Percentiles rank a stretch among this genome's conserved stretches.
Evolutionary conservation across 2,329 filamentous ascomycete species (phyloP).

Genomic region (Diaporthe citri): DNA sequence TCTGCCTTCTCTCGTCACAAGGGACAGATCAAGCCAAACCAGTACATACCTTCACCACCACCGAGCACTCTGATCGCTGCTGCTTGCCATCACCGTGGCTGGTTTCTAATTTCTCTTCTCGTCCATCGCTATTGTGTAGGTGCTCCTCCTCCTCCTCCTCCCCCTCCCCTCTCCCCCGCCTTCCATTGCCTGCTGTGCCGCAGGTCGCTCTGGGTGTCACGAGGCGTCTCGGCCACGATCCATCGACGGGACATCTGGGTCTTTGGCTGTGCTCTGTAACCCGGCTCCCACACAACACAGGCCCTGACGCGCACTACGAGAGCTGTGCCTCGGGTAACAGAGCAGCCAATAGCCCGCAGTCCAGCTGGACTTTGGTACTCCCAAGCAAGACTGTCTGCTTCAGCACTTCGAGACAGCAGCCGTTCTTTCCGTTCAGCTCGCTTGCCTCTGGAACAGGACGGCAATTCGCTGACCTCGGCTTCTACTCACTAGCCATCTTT

Average conservation of each 20-base stretch:
- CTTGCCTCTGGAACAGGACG: slow-evolving; percentile 25
- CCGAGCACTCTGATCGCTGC: background rate
- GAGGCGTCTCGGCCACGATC: slow-evolving; percentile 5
- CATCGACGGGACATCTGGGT: slow-evolving; percentile 7
- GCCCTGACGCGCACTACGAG: slow-evolving; percentile 19
- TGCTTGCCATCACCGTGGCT: slow-evolving; percentile 1
- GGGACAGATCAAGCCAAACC: slow-evolving; percentile 8
- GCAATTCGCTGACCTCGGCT: slow-evolving; percentile 25
- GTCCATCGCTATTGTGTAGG: slow-evolving; percentile 40
- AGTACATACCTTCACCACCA: slow-evolving; percentile 6
- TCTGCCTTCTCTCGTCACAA: background rate
- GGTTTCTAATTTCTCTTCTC: slow-evolving; percentile 35
- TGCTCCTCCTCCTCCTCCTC: slow-evolving; percentile 3
- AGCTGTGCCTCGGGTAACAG: background rate
- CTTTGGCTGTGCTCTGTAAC: slow-evolving; percentile 17
- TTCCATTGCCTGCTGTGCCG: background rate
- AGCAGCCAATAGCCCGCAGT: slow-evolving; percentile 28
- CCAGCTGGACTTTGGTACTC: slow-evolving; percentile 29
- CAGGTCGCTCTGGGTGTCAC: slow-evolving; percentile 23
- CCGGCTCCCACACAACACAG: slow-evolving; percentile 1
- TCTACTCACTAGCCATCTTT: slow-evolving; percentile 38
- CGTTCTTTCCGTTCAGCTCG: slow-evolving; percentile 28
- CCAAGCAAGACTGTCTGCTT: slow-evolving; percentile 25
- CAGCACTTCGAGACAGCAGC: slow-evolving; percentile 20
- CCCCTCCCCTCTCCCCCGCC: background rate